Evolutionary conservation across 441 rosid genomes (phyloP).

Genomic region (Raphanus hybrid): DNA sequence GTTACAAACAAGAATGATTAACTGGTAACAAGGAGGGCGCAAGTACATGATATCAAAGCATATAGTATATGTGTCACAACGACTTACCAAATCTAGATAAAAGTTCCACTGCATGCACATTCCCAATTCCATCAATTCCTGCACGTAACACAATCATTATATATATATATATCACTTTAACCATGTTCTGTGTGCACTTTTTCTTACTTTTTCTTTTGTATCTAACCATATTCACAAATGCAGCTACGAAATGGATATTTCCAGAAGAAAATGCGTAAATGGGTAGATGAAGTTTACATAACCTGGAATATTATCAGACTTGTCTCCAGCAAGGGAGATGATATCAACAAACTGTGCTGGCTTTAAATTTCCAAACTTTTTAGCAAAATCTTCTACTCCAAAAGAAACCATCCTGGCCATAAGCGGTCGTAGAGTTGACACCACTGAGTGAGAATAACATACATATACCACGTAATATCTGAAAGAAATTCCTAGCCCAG

Average conservation of each 20-base stretch:
- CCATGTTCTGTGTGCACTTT: background rate
- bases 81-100: slow-evolving; percentile 77
- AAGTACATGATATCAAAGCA: slow-evolving; percentile 11
- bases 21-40: background rate
- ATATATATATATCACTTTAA: slow-evolving; percentile 28
- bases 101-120: slow-evolving; percentile 75
- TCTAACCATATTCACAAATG: slow-evolving; percentile 2
- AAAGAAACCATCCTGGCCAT: slow-evolving; percentile 86
- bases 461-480: no score
- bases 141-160: slow-evolving; percentile 44
- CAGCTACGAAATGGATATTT: background rate
- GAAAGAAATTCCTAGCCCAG: no score
- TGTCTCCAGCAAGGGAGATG: slow-evolving; percentile 86
- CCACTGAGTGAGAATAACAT: background rate
- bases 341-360: slow-evolving; percentile 95
- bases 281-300: background rate
- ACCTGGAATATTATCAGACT: slow-evolving; percentile 95
- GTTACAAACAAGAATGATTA: slow-evolving; percentile 2
- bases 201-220: background rate
- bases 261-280: slow-evolving; percentile 1
- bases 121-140: slow-evolving; percentile 94
- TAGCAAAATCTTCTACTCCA: slow-evolving; percentile 91
- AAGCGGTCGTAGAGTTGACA: slow-evolving; percentile 25
- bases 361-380: slow-evolving; percentile 70
- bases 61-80: slow-evolving; percentile 9